Evolutionary conservation across 2,329 filamentous ascomycete genomes (phyloP).

Genomic region (Paecilomyces dactylethromorphus): DNA sequence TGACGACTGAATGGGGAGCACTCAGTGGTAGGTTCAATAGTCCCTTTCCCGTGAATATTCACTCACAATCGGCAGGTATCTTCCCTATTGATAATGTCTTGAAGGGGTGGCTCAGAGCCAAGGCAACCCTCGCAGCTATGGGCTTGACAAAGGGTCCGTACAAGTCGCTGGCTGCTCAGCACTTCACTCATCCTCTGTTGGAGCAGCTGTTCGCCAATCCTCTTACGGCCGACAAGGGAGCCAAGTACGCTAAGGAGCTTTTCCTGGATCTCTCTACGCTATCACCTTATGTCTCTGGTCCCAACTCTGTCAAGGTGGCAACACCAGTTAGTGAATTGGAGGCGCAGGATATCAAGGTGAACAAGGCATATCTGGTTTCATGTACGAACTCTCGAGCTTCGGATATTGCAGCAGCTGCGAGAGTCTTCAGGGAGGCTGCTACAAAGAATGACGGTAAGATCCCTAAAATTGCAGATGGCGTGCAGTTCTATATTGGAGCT

Average conservation of each 20-base stretch:
- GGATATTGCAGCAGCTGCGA: slow-evolving; percentile 74
- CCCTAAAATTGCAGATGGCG: slow-evolving; percentile 66
- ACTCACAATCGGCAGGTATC: too few relatives aligned
- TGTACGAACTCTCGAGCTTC: slow-evolving; percentile 83
- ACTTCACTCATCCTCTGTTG: slow-evolving; percentile 66
- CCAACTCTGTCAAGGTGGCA: slow-evolving; percentile 84
- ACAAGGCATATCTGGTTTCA: slow-evolving; percentile 82
- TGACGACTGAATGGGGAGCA: slow-evolving; percentile 78
- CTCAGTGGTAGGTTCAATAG: too few relatives aligned
- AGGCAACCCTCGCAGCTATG: slow-evolving; percentile 67
- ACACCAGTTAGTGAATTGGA: slow-evolving; percentile 71
- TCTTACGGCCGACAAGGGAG: slow-evolving; percentile 65
- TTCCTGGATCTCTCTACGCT: slow-evolving; percentile 78
- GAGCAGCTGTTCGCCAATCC: slow-evolving; percentile 65
- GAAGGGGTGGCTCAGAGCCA: slow-evolving; percentile 66
- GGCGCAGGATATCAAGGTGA: slow-evolving; percentile 64
- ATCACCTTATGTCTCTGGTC: slow-evolving; percentile 76
- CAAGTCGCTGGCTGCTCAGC: slow-evolving; percentile 43
- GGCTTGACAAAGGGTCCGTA: slow-evolving; percentile 44
- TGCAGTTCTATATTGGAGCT: slow-evolving; percentile 84
- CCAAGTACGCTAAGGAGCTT: slow-evolving; percentile 74
- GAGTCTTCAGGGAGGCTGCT: slow-evolving; percentile 75
- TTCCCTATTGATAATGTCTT: slow-evolving; percentile 77
- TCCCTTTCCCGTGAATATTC: too few relatives aligned
- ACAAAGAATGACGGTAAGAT: slow-evolving; percentile 52